Conservation (phyloP, 2,329 filamentous ascomycete species). For the Botrytis porri region DNA sequence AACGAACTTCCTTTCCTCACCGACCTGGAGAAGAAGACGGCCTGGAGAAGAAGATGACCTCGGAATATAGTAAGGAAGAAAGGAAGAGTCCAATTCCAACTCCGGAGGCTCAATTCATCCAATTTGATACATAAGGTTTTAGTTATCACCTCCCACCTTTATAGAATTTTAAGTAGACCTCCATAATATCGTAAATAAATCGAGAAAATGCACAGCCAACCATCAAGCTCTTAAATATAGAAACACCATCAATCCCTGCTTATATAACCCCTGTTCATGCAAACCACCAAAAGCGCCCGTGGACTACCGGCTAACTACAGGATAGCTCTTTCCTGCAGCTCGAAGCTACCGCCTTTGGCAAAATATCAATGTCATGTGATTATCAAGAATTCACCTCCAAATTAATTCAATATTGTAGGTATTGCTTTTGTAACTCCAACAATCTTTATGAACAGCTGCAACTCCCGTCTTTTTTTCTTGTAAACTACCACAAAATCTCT, state of each 20-base stretch:
- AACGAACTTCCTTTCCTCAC: not conserved
- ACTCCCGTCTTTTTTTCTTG: not conserved
- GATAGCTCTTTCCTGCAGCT: not conserved
- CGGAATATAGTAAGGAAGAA: not conserved
- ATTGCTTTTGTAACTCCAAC: not conserved
- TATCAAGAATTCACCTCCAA: not conserved
- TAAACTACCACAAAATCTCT: not conserved
- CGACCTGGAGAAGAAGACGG: not conserved
- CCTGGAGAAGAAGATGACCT: not conserved
- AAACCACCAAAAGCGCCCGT: not conserved
- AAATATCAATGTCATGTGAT: conserved; percentile 7
- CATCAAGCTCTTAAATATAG: not conserved
- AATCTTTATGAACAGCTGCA: not conserved
- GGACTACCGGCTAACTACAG: not conserved
- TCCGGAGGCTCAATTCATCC: not conserved
- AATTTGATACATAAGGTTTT: not conserved
- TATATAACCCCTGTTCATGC: conserved; percentile 3
- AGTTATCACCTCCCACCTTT: too few species aligned
- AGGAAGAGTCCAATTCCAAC: not conserved
- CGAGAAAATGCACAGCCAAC: not conserved
- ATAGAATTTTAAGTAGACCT: not conserved
- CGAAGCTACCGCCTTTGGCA: not conserved
- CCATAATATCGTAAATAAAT: not conserved
- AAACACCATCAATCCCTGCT: not conserved
- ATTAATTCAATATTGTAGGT: not conserved